Conservation (phyloP, 2,329 filamentous ascomycete genomes). For the Pseudopyricularia cyperi region DNA sequence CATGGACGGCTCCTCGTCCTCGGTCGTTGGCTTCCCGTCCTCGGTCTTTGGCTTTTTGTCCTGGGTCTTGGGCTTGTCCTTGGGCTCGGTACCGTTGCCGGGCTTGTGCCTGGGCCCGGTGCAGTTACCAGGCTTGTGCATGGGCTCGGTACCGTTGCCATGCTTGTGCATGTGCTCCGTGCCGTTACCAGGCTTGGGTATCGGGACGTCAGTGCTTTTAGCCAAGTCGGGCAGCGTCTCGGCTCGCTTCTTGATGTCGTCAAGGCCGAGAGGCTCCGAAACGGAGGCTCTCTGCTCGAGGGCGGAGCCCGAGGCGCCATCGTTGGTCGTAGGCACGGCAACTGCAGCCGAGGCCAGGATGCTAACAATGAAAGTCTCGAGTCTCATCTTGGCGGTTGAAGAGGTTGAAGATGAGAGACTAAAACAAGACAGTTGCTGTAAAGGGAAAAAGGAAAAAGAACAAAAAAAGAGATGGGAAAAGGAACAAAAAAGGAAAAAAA, state of each 20-base stretch:
- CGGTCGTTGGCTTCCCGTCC: not conserved
- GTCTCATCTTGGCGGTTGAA: not conserved
- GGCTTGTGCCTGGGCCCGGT: no score
- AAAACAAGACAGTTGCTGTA: not conserved
- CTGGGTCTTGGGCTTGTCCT: not conserved
- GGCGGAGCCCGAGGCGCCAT: no score
- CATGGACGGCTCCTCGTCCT: not conserved
- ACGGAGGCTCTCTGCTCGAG: no score
- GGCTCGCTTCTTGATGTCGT: not conserved
- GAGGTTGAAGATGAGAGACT: no score
- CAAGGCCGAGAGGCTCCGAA: no score
- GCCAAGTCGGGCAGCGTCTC: no score
- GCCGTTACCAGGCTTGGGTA: no score
- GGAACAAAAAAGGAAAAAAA: not conserved
- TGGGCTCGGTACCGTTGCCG: no score
- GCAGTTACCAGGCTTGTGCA: no score
- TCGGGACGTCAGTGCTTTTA: no score
- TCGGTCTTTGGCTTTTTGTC: not conserved
- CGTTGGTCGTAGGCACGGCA: not conserved
- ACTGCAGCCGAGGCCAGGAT: not conserved
- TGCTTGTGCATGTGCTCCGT: no score
- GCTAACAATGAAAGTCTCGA: not conserved
- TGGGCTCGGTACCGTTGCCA: no score
- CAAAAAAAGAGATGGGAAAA: not conserved
- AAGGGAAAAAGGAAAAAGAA: not conserved